These are phyloP conservation scores for Globisporangium camurandrum DNA, from an alignment of 352 stramenopile genomes.

Conservation along the genomic window DNA sequence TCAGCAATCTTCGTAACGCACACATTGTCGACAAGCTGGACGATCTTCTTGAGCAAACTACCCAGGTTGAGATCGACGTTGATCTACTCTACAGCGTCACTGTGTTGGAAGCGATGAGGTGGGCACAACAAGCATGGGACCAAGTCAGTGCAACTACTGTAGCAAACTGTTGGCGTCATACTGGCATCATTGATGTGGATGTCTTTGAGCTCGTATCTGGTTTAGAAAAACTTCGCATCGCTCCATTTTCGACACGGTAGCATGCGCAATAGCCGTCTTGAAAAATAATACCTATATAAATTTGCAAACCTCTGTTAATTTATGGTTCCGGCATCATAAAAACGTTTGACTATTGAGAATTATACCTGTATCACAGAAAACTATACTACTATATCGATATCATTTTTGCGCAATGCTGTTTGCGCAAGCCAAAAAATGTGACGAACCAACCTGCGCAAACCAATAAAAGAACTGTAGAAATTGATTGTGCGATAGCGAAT, in stretches of 20 bases:
- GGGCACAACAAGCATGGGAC: background rate
- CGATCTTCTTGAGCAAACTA: background rate
- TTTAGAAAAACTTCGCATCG: background rate
- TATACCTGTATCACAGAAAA: no score
- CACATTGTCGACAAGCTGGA: background rate
- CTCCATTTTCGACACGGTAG: background rate
- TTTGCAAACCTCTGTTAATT: slow-evolving; percentile 1
- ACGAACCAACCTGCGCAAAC: no score
- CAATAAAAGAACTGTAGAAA: no score
- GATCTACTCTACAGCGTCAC: background rate
- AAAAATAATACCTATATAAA: no score
- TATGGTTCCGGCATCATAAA: no score
- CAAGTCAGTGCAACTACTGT: background rate
- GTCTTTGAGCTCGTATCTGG: slow-evolving; percentile 1
- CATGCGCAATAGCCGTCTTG: no score
- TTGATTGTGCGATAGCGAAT: no score
- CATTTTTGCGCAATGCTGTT: no score
- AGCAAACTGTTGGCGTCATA: slow-evolving; percentile 5
- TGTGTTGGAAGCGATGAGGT: slow-evolving; percentile 1
- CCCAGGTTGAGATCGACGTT: background rate
- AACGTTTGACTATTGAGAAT: no score
- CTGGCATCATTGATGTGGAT: slow-evolving; percentile 1
- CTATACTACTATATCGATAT: no score
- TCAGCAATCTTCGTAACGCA: slow-evolving; percentile 1
- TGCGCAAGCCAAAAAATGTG: no score